Evolutionary conservation across 441 rosid genomes (phyloP).

Genomic region (Populus trichocarpa): DNA sequence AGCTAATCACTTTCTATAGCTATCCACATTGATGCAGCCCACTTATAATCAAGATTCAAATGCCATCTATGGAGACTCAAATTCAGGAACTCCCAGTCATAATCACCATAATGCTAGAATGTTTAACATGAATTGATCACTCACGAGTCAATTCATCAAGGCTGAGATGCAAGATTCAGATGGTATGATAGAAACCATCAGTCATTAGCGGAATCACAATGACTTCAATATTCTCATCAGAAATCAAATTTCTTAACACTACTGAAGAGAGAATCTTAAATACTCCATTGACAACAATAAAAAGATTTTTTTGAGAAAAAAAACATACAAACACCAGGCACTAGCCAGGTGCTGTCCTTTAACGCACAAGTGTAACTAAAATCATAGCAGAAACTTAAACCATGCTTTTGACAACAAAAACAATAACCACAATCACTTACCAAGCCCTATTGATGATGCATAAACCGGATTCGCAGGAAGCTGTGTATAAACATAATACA

Average conservation of each 20-base stretch:
- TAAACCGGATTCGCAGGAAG: constrained; percentile 66
- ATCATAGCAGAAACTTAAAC: neutral
- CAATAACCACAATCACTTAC: constrained; percentile 33
- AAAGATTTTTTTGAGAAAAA: too few species aligned
- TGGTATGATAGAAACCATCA: neutral
- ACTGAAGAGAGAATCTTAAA: neutral
- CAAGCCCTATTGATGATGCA: constrained; percentile 78
- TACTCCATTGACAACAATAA: neutral
- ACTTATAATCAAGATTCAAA: neutral
- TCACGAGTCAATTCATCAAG: neutral
- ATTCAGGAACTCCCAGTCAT: neutral
- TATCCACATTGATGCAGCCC: neutral
- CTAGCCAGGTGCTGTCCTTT: neutral
- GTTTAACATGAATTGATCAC: neutral
- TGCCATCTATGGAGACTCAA: neutral
- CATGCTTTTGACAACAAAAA: neutral
- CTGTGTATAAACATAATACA: constrained; percentile 63
- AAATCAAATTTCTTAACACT: neutral
- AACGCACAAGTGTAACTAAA: neutral
- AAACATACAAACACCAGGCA: too few species aligned
- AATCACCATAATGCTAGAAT: neutral
- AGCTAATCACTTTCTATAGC: neutral
- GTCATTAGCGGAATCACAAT: neutral
- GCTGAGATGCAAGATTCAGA: neutral
- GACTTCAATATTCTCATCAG: neutral